These are phyloP conservation scores for Skeletonema menzelii DNA, from an alignment of 108 stramenopile species.

Conservation along the genomic window DNA sequence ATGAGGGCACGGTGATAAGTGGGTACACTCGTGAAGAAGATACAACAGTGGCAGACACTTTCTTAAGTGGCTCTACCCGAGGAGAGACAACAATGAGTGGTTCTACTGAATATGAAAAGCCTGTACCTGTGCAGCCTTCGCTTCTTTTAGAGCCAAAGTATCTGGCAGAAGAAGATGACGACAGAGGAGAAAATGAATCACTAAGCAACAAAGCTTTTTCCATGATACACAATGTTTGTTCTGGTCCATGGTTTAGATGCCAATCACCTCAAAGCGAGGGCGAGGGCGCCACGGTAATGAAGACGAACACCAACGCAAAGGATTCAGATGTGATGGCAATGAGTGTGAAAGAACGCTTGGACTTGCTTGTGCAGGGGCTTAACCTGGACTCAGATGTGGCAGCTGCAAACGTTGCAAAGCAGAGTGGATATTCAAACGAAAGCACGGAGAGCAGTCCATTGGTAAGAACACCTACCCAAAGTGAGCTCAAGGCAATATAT, in stretches of 20 bases:
- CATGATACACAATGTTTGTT: not conserved
- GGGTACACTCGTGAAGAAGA: not conserved
- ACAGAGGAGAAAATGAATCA: not conserved
- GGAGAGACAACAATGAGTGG: not conserved
- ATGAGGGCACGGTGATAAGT: not conserved
- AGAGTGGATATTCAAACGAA: not conserved
- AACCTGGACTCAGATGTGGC: not conserved
- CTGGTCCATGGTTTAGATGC: not conserved
- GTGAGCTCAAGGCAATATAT: constrained; percentile 1
- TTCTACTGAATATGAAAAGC: not conserved
- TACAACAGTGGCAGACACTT: not conserved
- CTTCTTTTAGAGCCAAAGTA: not conserved
- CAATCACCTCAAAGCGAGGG: not conserved
- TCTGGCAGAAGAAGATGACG: not conserved
- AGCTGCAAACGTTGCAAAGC: not conserved
- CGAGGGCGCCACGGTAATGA: not conserved
- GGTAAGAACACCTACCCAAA: not conserved
- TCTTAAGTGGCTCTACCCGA: not conserved
- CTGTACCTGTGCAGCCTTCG: not conserved
- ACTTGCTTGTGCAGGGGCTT: not conserved
- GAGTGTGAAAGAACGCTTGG: not conserved
- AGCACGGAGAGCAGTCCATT: not conserved
- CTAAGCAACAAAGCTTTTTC: not conserved
- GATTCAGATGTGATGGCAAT: not conserved
- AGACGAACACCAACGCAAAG: not conserved